These are phyloP conservation scores for Kwoniella mangroviensis DNA, from an alignment of 768 basidiomycete genomes.

Conservation along the genomic window DNA sequence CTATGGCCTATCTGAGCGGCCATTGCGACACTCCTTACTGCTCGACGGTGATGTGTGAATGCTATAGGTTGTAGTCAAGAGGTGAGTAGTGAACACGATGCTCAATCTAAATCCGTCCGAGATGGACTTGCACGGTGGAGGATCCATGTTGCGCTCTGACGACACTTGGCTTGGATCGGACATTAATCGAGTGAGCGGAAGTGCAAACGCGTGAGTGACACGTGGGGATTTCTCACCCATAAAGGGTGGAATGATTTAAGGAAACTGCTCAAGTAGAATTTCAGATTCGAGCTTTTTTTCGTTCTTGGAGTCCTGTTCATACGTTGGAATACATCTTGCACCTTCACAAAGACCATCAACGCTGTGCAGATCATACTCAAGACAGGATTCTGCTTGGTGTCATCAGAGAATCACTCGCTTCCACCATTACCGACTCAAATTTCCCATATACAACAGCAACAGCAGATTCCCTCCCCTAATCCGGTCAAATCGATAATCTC, in stretches of 20 bases:
- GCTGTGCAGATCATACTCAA: no score
- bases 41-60: not conserved
- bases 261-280: not conserved
- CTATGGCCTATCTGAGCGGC: not conserved
- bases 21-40: not conserved
- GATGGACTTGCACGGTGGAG: conserved; percentile 13
- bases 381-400: no score
- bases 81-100: not conserved
- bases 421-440: not conserved
- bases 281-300: conserved; percentile 7
- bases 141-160: not conserved
- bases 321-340: no score
- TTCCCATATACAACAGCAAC: not conserved
- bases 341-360: no score
- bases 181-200: not conserved
- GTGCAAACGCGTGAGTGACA: not conserved
- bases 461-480: not conserved
- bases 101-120: not conserved
- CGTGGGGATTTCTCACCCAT: not conserved
- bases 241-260: conserved; percentile 1
- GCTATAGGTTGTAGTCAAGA: no score
- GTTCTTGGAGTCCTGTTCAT: not conserved
- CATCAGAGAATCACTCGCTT: no score
- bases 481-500: not conserved
- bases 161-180: not conserved